Evolutionary conservation across 164 flowering plant species (phyloP), one percentile per base, ranked within the genome.

Genomic region (Vitis amurensis): DNA sequence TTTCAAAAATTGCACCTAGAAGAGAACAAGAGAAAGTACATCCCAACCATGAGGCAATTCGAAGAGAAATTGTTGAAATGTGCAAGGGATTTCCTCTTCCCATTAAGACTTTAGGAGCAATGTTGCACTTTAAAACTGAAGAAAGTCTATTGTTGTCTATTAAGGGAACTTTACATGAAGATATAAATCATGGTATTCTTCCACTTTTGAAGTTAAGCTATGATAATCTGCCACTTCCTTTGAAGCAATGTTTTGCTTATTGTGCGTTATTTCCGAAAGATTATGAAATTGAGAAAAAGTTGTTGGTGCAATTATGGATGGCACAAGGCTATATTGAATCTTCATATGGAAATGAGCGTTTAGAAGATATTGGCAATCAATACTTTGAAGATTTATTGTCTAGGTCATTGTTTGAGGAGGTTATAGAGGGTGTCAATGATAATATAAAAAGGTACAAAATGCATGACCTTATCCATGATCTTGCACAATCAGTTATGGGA

Each of bases 241-340:
- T 52, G 55, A 52, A 15, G 13, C 55, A 52, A 15, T 52, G 55
- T 6, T 52, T 52, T 52, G 55, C 55, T 9, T 52, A 8, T 52
- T 52, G 0, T 15, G 13, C 55, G 0, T 11, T 52, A 52, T 52
- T 52, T 15, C 55, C 55, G 13, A 11, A 52, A 52, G 13, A 15
- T 8, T 15, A 52, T 52, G 8, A 15, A 52, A 52, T 15, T 52
- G 14, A 15, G 2, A 13, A 30, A 13, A 11, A 62, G 11, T 2
- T 37, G 64, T 2, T 62, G 9, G 17, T 62, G 2, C 50, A 37
- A n/a, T 50, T 62, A 47, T 62, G 64, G 64, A 62, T 62, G 64
- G 64, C 64, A 4, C 50, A 62, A 16, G 64, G 64, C 44, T 62
- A 37, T n/a, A 31, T 62, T n/a, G 49, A 62, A n/a, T 47, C 50